These are phyloP conservation scores for Sanghuangporus sanghuang DNA, from an alignment of 1,284 basidiomycete species.

Conservation along the genomic window DNA sequence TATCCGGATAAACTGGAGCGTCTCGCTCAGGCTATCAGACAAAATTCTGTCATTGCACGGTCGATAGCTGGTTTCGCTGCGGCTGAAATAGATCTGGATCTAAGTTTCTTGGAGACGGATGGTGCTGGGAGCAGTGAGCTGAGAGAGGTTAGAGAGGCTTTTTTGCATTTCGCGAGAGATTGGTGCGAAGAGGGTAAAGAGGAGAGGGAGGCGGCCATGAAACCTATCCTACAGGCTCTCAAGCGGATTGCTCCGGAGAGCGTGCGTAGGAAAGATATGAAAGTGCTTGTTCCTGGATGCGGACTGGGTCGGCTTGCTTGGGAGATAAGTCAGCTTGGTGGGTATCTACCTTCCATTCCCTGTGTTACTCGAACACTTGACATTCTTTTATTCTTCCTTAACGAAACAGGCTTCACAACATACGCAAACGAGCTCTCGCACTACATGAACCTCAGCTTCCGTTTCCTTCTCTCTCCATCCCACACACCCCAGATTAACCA, in stretches of 20 bases:
- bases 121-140: slow-evolving; percentile 31
- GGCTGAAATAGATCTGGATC: slow-evolving; percentile 18
- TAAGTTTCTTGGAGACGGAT: background rate
- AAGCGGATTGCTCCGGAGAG: slow-evolving; percentile 18
- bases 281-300: slow-evolving; percentile 56
- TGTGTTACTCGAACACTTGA: background rate
- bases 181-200: slow-evolving; percentile 52
- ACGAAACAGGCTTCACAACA: slow-evolving; percentile 41
- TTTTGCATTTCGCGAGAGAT: slow-evolving; percentile 65
- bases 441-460: slow-evolving; percentile 58
- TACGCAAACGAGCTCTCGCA: slow-evolving; percentile 57
- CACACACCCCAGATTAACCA: slow-evolving; percentile 37
- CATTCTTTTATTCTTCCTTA: background rate
- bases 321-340: slow-evolving; percentile 58
- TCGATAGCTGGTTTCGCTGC: slow-evolving; percentile 41
- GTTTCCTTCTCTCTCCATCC: slow-evolving; percentile 46
- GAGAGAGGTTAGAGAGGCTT: slow-evolving; percentile 45
- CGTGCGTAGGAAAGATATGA: slow-evolving; percentile 28
- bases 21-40: slow-evolving; percentile 37
- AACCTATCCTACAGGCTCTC: slow-evolving; percentile 48
- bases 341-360: background rate
- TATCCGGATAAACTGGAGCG: slow-evolving; percentile 47
- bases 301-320: slow-evolving; percentile 61
- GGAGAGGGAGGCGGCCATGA: slow-evolving; percentile 49
- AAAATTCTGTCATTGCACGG: slow-evolving; percentile 43